These are phyloP conservation scores for Lantana camara DNA, from an alignment of 257 asterid genomes.

Conservation along the genomic window DNA sequence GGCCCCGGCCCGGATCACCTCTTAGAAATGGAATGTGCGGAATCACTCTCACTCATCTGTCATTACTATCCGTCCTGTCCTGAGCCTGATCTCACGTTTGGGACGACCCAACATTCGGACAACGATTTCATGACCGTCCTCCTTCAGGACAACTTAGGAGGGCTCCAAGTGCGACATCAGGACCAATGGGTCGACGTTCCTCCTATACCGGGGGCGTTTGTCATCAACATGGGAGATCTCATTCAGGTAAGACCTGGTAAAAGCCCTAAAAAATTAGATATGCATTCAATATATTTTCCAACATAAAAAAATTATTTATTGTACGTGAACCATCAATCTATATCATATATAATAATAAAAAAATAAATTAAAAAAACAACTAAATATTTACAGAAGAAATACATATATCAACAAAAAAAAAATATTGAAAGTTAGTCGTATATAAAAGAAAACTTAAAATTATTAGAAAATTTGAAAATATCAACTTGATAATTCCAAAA, in stretches of 20 bases:
- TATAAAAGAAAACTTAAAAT: too few species aligned
- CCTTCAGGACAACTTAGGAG: conserved; percentile 49
- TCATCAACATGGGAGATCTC: conserved; percentile 52
- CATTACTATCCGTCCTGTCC: conserved; percentile 65
- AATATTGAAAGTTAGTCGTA: too few species aligned
- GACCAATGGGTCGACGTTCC: conserved; percentile 52
- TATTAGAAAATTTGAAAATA: too few species aligned
- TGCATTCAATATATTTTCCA: too few species aligned
- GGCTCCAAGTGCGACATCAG: conserved; percentile 51
- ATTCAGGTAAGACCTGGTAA: conserved; percentile 37
- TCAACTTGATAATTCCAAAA: too few species aligned
- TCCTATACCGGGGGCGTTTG: conserved; percentile 42
- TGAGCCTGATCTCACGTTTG: conserved; percentile 47
- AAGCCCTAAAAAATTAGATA: too few species aligned
- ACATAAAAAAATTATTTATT: too few species aligned
- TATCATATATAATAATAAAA: too few species aligned
- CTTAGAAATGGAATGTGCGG: conserved; percentile 43
- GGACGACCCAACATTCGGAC: conserved; percentile 39
- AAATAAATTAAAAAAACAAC: too few species aligned
- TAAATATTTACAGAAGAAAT: too few species aligned
- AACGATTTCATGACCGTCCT: conserved; percentile 42
- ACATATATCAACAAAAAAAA: too few species aligned
- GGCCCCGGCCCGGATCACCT: conserved; percentile 31
- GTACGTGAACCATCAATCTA: too few species aligned
- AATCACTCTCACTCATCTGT: conserved; percentile 24